These are phyloP conservation scores for Chrysoporthe deuterocubensis DNA, from an alignment of 2,329 filamentous ascomycete species.

Conservation along the genomic window DNA sequence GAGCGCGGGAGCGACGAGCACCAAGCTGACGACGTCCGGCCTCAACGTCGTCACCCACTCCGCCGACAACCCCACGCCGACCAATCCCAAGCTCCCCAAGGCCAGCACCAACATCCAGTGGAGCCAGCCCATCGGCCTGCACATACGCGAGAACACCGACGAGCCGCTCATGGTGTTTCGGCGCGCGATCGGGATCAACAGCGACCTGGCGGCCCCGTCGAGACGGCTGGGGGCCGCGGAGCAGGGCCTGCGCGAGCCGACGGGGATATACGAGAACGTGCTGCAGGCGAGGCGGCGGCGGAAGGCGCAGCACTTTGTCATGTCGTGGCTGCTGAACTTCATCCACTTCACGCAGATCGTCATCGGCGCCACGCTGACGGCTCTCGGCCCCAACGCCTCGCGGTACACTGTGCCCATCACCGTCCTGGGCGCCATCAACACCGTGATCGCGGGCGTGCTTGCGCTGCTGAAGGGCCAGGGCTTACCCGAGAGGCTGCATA, in stretches of 20 bases:
- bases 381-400: conserved; percentile 49
- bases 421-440: conserved; percentile 65
- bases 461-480: conserved; percentile 59
- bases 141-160: conserved; percentile 40
- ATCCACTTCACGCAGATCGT: conserved; percentile 51
- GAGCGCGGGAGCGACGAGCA: neutral
- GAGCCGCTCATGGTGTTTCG: conserved; percentile 48
- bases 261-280: conserved; percentile 47
- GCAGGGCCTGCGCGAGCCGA: conserved; percentile 39
- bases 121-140: conserved; percentile 43
- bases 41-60: conserved; percentile 1
- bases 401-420: conserved; percentile 58
- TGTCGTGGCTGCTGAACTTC: conserved; percentile 45
- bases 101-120: conserved; percentile 40
- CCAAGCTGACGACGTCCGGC: conserved; percentile 17
- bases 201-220: conserved; percentile 28
- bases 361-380: conserved; percentile 51
- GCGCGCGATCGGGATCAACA: conserved; percentile 48
- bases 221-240: conserved; percentile 36
- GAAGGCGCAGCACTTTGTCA: conserved; percentile 38
- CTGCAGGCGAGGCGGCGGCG: conserved; percentile 41
- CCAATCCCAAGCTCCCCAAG: conserved; percentile 30
- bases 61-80: neutral
- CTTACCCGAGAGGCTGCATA: conserved; percentile 50
- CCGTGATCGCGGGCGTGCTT: conserved; percentile 63